phyloP scores from a whole-genome alignment of 2,329 filamentous ascomycete genomes.

The Ceratocystis destructans region DNA sequence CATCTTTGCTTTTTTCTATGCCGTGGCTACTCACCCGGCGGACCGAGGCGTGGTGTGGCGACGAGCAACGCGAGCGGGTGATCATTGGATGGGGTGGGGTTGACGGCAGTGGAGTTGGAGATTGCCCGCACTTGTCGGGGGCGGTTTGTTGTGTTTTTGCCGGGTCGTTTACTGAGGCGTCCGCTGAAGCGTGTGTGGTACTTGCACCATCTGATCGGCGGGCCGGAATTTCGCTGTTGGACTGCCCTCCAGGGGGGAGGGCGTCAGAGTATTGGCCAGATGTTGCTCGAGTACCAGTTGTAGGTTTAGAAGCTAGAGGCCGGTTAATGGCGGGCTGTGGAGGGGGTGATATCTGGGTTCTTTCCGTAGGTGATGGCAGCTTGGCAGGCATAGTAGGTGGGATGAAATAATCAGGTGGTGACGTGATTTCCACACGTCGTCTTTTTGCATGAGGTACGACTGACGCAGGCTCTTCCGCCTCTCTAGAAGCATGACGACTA shows the following conservation, averaged over 20 bases:
- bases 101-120: neutral
- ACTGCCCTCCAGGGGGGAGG: neutral
- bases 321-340: neutral
- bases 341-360: neutral
- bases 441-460: neutral
- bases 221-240: neutral
- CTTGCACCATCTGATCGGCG: neutral
- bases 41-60: neutral
- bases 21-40: neutral
- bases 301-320: neutral
- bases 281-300: neutral
- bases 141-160: neutral
- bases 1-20: neutral
- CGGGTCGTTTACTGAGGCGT: neutral
- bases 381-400: neutral
- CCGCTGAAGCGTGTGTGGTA: neutral
- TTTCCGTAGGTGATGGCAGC: neutral
- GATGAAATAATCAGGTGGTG: neutral
- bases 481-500: neutral
- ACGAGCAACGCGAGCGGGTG: slow-evolving; percentile 6
- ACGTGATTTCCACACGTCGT: neutral
- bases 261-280: neutral
- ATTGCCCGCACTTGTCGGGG: neutral
- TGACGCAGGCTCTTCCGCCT: neutral
- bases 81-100: slow-evolving; percentile 8